phyloP scores from a whole-genome alignment of 2,329 filamentous ascomycete species.

The Fusarium musae region DNA sequence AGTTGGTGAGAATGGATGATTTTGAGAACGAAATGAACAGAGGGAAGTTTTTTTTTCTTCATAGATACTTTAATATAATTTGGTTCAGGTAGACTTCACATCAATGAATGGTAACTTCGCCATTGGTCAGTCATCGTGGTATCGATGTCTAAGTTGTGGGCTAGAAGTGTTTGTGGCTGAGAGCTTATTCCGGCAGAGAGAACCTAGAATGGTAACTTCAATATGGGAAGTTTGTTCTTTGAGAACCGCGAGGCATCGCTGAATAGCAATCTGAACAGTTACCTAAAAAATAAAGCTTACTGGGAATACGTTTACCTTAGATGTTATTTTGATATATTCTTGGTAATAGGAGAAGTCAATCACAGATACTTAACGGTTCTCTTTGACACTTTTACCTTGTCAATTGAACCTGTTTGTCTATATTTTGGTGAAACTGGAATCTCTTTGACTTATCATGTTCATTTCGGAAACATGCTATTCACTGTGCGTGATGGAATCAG shows the following conservation, averaged over 20 bases:
- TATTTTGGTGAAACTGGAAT: no score
- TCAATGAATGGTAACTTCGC: background rate
- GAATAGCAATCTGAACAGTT: background rate
- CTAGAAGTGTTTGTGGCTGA: no score
- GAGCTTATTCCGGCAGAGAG: no score
- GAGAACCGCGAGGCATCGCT: background rate
- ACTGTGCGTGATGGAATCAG: background rate
- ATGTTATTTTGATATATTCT: background rate
- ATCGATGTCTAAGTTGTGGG: no score
- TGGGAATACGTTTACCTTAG: accelerated
- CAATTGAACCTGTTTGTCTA: background rate
- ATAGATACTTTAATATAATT: background rate
- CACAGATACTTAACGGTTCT: no score
- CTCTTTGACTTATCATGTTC: background rate
- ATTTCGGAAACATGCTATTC: background rate
- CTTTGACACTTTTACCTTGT: no score
- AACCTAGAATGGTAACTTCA: background rate
- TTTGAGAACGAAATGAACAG: background rate
- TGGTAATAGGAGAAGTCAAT: no score
- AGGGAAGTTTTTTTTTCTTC: background rate
- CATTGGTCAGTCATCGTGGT: no score
- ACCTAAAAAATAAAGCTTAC: no score
- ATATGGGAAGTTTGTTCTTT: background rate
- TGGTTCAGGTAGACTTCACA: background rate
- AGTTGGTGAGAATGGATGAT: no score